Evolutionary conservation across 2,329 filamentous ascomycete species (phyloP).

Genomic region (Tolypocladium ophioglossoides): DNA sequence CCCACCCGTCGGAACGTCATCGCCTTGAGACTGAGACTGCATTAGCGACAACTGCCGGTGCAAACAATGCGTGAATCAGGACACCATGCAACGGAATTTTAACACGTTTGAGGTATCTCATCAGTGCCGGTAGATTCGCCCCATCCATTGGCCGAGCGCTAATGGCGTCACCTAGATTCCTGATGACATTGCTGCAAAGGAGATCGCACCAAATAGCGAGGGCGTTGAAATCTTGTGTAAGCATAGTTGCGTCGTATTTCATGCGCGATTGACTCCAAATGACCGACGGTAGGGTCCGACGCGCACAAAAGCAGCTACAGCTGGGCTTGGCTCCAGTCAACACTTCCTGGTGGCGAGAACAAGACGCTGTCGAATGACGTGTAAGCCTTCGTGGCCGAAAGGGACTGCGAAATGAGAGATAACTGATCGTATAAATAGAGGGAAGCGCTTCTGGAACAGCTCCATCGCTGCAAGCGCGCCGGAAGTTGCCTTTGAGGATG

Average conservation of each 20-base stretch:
- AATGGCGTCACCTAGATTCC: constrained; percentile 15
- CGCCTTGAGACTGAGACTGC: not conserved
- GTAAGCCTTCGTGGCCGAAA: constrained; percentile 1
- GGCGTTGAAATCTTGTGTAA: constrained; percentile 25
- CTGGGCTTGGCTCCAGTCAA: constrained; percentile 36
- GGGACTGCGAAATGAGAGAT: too few relatives aligned
- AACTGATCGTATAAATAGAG: not conserved
- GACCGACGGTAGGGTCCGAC: constrained; percentile 48
- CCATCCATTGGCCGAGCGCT: not conserved
- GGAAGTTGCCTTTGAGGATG: constrained; percentile 45
- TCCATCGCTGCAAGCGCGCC: constrained; percentile 37
- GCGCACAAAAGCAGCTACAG: constrained; percentile 58
- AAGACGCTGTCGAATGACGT: constrained; percentile 11
- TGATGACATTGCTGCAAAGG: constrained; percentile 16
- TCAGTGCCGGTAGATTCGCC: not conserved
- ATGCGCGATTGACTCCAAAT: not conserved
- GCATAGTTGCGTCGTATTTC: not conserved
- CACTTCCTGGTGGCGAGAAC: constrained; percentile 21
- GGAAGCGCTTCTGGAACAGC: constrained; percentile 12
- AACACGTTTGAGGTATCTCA: constrained; percentile 26
- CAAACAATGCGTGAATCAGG: constrained; percentile 27
- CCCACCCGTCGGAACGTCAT: not conserved
- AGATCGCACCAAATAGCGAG: constrained; percentile 14
- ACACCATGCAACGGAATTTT: constrained; percentile 31
- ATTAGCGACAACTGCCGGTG: constrained; percentile 33